Conservation (phyloP, 805 yeast species). For the Metschnikowia lachancei region DNA sequence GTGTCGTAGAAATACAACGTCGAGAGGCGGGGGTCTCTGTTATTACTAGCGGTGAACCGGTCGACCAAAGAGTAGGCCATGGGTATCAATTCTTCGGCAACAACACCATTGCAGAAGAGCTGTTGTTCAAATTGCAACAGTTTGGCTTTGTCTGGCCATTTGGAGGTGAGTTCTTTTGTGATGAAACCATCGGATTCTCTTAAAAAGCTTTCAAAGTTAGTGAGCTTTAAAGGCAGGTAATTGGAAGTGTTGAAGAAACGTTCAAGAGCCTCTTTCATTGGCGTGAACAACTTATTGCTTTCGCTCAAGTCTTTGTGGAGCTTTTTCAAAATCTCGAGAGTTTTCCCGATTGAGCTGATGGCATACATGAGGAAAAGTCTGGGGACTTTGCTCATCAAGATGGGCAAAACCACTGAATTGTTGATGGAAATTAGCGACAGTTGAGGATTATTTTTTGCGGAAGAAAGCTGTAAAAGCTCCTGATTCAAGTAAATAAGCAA, state of each 20-base stretch:
- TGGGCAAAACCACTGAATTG: constrained; percentile 51
- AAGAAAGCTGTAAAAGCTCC: constrained; percentile 55
- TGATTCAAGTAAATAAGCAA: constrained; percentile 69
- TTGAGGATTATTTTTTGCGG: constrained; percentile 21
- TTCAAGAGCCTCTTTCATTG: constrained; percentile 53
- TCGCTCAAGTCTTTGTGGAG: constrained; percentile 50
- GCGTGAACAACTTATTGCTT: constrained; percentile 41
- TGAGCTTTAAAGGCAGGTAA: constrained; percentile 54
- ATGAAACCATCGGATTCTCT: constrained; percentile 51
- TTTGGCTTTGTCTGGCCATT: constrained; percentile 13
- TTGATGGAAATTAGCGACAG: constrained; percentile 23
- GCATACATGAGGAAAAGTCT: constrained; percentile 65
- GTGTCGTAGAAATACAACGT: constrained; percentile 63
- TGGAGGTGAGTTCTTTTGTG: constrained; percentile 27
- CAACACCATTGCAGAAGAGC: constrained; percentile 57
- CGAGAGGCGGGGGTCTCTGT: constrained; percentile 48
- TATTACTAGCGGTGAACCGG: constrained; percentile 43
- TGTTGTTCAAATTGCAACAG: constrained; percentile 55
- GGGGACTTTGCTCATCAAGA: constrained; percentile 67
- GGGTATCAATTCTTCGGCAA: constrained; percentile 46
- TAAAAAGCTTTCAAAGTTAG: constrained; percentile 57
- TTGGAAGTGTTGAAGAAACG: constrained; percentile 47
- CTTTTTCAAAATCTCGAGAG: constrained; percentile 55
- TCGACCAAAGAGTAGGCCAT: constrained; percentile 45
- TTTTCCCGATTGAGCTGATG: constrained; percentile 61